Base-by-base conservation (phyloP, 2,329 filamentous ascomycete species). In the Alternaria ethzedia region DNA sequence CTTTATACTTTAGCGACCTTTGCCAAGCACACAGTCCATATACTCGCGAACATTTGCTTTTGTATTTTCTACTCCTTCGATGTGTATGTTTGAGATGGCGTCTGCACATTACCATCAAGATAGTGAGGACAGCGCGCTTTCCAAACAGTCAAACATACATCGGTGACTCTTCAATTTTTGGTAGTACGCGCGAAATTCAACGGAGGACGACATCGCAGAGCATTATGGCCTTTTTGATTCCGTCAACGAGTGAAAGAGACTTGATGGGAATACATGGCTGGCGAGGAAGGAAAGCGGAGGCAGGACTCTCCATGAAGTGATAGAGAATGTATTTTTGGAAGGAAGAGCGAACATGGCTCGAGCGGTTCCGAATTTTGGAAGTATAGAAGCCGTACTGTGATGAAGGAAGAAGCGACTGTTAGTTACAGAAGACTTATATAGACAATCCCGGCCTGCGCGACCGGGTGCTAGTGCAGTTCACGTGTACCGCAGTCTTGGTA, bases 31-130 rank as follows among this genome's bases (percentile, higher is more conserved):
- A 36, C 32, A 2, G 0, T 3, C 8, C 32, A 36, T 36, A 8
- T 8, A 1, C 3, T 10, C 4, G 2, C 9, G 1, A 0, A 36
- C 15, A 9, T 36, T n/a, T 0, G 32, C 32, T 36, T 36, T n/a
- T 0, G 32, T n/a, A 1, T 36, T 0, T 2, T n/a, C 32, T 36
- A 4, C 15, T n/a, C 7, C 8, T n/a, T 15, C 15, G 0, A n/a
- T 36, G 15, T 4, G 3, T n/a, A 36, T 4, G 7, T n/a, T 4
- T n/a, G 32, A 0, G 5, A n/a, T 36, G 4, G 15, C 7, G 0
- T 36, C 15, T 36, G 15, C 15, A n/a, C n/a, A 0, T 4, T 9
- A 8, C 15, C 8, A 9, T 36, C 32, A 36, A 9, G 8, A 36
- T n/a, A n/a, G 15, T 36, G 2, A 1, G 8, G 1, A 36, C 15